These are phyloP conservation scores for Geosiphon pyriformis DNA, from an alignment of 192 early-diverging fungal species.

Conservation along the genomic window DNA sequence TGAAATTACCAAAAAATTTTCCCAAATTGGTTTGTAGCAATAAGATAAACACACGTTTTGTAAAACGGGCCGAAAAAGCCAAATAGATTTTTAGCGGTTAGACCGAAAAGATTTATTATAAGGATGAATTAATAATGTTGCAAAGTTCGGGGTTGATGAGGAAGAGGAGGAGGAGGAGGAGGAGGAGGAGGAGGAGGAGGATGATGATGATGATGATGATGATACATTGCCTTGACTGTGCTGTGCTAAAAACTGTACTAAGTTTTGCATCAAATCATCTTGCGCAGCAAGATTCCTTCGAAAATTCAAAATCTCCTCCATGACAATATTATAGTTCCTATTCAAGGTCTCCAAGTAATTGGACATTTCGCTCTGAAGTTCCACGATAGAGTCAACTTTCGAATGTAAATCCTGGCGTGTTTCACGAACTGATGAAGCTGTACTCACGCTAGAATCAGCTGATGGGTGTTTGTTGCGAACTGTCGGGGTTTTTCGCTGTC, in stretches of 20 bases:
- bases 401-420: constrained; percentile 6
- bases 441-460: neutral
- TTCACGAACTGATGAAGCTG: neutral
- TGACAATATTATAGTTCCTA: constrained; percentile 7
- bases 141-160: neutral
- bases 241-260: constrained; percentile 8
- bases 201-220: too few species aligned
- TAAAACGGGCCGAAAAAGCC: too few species aligned
- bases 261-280: constrained; percentile 16
- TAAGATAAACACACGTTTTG: too few species aligned
- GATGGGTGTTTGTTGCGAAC: constrained; percentile 29
- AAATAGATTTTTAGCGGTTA: neutral
- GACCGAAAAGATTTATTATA: neutral
- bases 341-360: neutral
- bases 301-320: constrained; percentile 17
- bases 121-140: neutral
- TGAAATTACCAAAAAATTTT: too few species aligned
- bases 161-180: neutral
- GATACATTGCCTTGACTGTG: neutral
- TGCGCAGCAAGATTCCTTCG: constrained; percentile 22
- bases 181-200: too few species aligned
- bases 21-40: too few species aligned
- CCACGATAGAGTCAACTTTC: constrained; percentile 2
- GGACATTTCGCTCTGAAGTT: constrained; percentile 7
- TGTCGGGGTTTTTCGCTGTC: constrained; percentile 35